phyloP scores from a whole-genome alignment of 2,329 filamentous ascomycete genomes.

The Hymenoscyphus scutula region DNA sequence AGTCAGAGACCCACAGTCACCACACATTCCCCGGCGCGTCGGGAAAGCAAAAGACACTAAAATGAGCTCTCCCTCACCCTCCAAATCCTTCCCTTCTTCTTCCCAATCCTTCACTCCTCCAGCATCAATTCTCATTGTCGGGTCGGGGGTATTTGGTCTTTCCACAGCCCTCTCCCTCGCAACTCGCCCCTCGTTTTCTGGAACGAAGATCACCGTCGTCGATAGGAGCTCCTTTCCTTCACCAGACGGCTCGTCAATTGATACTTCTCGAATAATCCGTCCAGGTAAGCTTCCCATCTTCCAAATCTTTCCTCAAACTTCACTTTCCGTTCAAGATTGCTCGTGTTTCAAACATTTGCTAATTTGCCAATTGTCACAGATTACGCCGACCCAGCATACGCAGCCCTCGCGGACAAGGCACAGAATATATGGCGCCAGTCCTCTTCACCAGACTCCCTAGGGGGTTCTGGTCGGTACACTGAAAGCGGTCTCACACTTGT shows the following conservation, averaged over 20 bases:
- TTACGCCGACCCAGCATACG: conserved; percentile 78
- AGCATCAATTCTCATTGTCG: conserved; percentile 63
- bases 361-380: conserved; percentile 47
- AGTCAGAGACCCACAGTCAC: conserved; percentile 6
- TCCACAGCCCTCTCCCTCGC: conserved; percentile 70
- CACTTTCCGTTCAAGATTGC: background rate
- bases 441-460: conserved; percentile 46
- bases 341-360: background rate
- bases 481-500: conserved; percentile 68
- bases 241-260: conserved; percentile 58
- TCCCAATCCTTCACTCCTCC: conserved; percentile 32
- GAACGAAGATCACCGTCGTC: conserved; percentile 56
- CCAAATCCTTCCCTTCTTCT: conserved; percentile 2
- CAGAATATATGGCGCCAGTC: conserved; percentile 66
- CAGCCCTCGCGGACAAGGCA: conserved; percentile 68
- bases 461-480: conserved; percentile 64
- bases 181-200: conserved; percentile 52
- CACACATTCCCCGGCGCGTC: conserved; percentile 6
- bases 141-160: conserved; percentile 57
- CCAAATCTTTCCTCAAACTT: background rate
- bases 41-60: background rate
- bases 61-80: conserved; percentile 11
- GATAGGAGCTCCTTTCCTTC: conserved; percentile 59
- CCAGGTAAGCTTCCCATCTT: conserved; percentile 18
- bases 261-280: conserved; percentile 62